Percentiles rank a stretch among this genome's conserved stretches.
Conservation (phyloP, 768 basidiomycete species). For the Chiua virens region DNA sequence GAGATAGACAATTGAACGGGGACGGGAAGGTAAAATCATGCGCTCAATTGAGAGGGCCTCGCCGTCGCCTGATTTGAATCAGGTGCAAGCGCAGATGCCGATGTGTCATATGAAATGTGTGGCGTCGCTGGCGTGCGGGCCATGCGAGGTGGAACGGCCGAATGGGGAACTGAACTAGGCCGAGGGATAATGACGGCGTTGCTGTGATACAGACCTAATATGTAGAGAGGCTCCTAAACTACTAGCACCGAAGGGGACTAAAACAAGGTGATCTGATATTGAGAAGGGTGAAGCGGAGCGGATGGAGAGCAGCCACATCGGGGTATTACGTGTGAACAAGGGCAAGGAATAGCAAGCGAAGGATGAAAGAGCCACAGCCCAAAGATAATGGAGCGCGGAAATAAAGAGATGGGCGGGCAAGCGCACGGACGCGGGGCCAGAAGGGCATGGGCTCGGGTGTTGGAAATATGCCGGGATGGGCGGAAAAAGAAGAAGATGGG, state of each 20-base stretch:
- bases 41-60: neutral
- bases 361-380: constrained; percentile 14
- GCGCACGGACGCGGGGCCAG: constrained; percentile 18
- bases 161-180: neutral
- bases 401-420: constrained; percentile 19
- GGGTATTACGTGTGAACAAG: constrained; percentile 28
- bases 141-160: constrained; percentile 11
- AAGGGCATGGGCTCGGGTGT: no score
- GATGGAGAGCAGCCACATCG: constrained; percentile 3
- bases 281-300: no score
- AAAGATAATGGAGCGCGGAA: constrained; percentile 21
- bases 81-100: neutral
- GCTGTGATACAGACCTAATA: neutral
- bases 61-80: no score
- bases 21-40: constrained; percentile 9
- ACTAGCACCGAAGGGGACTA: constrained; percentile 22
- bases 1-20: constrained; percentile 11
- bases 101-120: constrained; percentile 25
- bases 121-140: constrained; percentile 15
- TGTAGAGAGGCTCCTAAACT: constrained; percentile 10
- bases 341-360: constrained; percentile 3
- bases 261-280: constrained; percentile 17
- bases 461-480: constrained; percentile 26
- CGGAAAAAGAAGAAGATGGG: constrained; percentile 18
- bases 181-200: neutral